These are phyloP conservation scores for Suaeda aralocaspica DNA, from an alignment of 148 eudicot species.

Conservation along the genomic window DNA sequence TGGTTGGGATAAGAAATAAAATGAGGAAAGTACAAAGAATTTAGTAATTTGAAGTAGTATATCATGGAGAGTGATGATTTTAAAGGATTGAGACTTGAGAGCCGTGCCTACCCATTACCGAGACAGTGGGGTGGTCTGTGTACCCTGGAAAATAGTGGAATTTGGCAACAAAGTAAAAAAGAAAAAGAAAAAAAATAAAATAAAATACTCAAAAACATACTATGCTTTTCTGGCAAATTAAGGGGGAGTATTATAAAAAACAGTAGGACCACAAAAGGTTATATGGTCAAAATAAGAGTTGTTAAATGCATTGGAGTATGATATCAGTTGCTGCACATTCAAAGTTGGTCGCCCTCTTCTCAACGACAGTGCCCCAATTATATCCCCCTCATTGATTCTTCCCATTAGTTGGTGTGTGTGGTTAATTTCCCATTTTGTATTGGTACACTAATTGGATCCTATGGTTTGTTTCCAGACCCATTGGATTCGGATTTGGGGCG, in stretches of 20 bases:
- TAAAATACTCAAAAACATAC: no score
- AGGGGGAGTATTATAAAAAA: background rate
- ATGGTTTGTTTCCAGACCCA: no score
- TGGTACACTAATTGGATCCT: background rate
- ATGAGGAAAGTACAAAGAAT: no score
- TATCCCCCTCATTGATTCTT: background rate
- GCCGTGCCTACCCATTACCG: slow-evolving; percentile 22
- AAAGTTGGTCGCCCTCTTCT: slow-evolving; percentile 10
- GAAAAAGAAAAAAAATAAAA: background rate
- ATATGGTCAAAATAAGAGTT: background rate
- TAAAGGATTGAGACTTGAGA: slow-evolving; percentile 19
- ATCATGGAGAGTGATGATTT: background rate
- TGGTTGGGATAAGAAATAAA: no score
- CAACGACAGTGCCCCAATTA: background rate
- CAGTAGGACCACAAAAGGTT: slow-evolving; percentile 1
- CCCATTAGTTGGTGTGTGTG: background rate
- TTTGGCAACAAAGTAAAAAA: background rate
- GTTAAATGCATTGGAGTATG: slow-evolving; percentile 13
- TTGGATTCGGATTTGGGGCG: no score
- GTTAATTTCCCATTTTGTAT: background rate
- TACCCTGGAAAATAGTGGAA: background rate
- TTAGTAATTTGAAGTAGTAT: slow-evolving; percentile 9
- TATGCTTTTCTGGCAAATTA: slow-evolving; percentile 25
- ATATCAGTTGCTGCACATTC: slow-evolving; percentile 2
- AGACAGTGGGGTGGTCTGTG: slow-evolving; percentile 27